Percentiles rank a stretch among this genome's conserved stretches.
phyloP scores from a whole-genome alignment of 169 alveolate genomes.

The Cystoisospora suis region DNA sequence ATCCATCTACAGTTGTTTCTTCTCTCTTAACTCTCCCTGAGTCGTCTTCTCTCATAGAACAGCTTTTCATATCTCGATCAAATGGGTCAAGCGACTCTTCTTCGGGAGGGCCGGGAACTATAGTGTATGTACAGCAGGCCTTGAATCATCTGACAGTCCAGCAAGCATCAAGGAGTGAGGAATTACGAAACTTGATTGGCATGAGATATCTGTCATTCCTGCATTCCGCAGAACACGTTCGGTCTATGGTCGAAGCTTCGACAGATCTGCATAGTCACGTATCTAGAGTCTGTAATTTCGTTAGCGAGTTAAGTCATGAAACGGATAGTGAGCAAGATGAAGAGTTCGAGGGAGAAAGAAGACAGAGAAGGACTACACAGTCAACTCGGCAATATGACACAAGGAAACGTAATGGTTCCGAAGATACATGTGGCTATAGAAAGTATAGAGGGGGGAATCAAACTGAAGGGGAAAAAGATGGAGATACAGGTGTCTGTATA shows the following conservation, averaged over 20 bases:
- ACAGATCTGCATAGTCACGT: not conserved
- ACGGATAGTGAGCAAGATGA: too few relatives aligned
- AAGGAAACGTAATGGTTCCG: not conserved
- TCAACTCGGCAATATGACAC: not conserved
- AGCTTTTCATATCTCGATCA: not conserved
- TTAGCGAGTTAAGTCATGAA: too few relatives aligned
- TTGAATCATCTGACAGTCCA: not conserved
- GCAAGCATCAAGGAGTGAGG: constrained; percentile 20
- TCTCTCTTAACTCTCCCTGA: not conserved
- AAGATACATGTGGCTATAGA: not conserved
- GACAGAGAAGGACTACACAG: not conserved
- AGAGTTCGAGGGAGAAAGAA: not conserved
- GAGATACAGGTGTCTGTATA: too few relatives aligned
- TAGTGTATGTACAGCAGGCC: not conserved
- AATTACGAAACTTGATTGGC: not conserved
- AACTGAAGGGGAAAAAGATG: too few relatives aligned
- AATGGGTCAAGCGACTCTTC: not conserved
- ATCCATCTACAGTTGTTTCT: not conserved
- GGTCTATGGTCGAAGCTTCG: not conserved
- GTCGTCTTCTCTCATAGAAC: not conserved
- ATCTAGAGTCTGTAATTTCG: not conserved
- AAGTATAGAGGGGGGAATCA: too few relatives aligned
- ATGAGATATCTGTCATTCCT: constrained; percentile 2
- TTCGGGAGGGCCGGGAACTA: not conserved
- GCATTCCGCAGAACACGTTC: not conserved